A percentile compares a stretch with the other conserved stretches of the same genome.
phyloP scores from a whole-genome alignment of 2,329 filamentous ascomycete species.

The Ilyonectria destructans region DNA sequence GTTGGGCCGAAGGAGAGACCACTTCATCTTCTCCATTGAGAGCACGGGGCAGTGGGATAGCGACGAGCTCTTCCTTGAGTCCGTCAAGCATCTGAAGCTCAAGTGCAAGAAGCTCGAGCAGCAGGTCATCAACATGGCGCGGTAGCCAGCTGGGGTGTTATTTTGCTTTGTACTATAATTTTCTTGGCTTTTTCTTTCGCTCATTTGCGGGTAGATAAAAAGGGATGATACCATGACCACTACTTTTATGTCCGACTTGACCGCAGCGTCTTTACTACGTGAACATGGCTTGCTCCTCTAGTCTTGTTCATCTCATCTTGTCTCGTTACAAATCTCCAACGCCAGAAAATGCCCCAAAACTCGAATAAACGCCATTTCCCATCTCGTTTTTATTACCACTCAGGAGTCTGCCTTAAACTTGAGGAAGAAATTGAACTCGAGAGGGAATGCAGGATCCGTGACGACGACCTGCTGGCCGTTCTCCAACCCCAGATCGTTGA shows the following conservation, averaged over 20 bases:
- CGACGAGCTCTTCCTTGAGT: constrained; percentile 93
- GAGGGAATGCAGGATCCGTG: constrained; percentile 90
- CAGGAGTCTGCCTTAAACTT: constrained; percentile 58
- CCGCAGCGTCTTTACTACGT: constrained; percentile 25
- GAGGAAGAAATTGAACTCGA: constrained; percentile 75
- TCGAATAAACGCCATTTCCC: constrained; percentile 37
- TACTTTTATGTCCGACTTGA: constrained; percentile 33
- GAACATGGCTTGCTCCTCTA: constrained; percentile 52
- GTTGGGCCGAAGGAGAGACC: constrained; percentile 90
- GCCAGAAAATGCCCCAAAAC: constrained; percentile 47
- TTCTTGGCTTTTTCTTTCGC: constrained; percentile 39
- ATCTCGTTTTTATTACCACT: constrained; percentile 19
- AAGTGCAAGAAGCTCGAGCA: constrained; percentile 85
- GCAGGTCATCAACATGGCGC: constrained; percentile 78
- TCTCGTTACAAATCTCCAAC: constrained; percentile 44
- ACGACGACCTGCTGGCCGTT: constrained; percentile 93
- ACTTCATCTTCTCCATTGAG: constrained; percentile 98
- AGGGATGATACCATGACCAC: constrained; percentile 55
- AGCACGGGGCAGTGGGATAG: constrained; percentile 96
- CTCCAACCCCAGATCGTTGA: constrained; percentile 80
- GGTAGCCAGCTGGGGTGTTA: constrained; percentile 53
- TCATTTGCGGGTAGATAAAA: constrained; percentile 52
- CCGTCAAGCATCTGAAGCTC: constrained; percentile 85
- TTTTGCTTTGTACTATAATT: constrained; percentile 46
- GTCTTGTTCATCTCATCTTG: constrained; percentile 25